Evolutionary conservation across 2,329 filamentous ascomycete species (phyloP), one percentile per base, ranked within the genome.

Genomic region (Incumbomyces lentus): DNA sequence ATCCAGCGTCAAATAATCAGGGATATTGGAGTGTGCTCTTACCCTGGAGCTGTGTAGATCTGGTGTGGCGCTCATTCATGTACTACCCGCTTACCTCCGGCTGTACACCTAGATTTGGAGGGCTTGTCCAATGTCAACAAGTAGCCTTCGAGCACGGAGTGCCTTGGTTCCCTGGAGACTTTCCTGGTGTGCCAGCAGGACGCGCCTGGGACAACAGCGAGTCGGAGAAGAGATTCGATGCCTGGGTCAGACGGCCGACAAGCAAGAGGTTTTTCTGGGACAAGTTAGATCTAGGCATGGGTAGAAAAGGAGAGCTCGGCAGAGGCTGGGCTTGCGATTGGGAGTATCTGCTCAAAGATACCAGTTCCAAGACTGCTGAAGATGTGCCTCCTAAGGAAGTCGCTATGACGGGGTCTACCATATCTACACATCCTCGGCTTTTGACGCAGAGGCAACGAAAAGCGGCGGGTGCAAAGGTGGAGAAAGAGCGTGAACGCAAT

Each of bases 81-180:
- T 87, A 87, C 59, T 87, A 82, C 49, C 86, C 86, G 0, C 71
- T 93, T 1, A 84, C 81, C 0, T 84, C 81, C 1, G 88, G 88
- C 6, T 82, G 83, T 0, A 93, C 87, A 49, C 84, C 86, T 1
- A 75, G 82, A 18, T 87, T 94, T 55, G 90, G 86, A 1, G 90
- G 92, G 0, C 59, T 95, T 29, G 74, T 86, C 37, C 84, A 98
- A 64, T 73, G 79, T 42, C 77, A 81, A 31, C 90, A 96, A 61
- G 73, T 94, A 17, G 70, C 80, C 1, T 94, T 95, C 59, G 89
- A 96, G 66, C 76, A 80, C 16, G 79, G 79, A 0, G 67, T 75
- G 32, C 79, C 87, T 1, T 93, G 84, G 78, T 98, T 95, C 59
- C 92, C 92, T 0, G 83, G 78, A 2, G 92, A 98, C 62, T 86